Conservation (phyloP, 164 flowering plant species). For the Warburgia ugandensis region DNA sequence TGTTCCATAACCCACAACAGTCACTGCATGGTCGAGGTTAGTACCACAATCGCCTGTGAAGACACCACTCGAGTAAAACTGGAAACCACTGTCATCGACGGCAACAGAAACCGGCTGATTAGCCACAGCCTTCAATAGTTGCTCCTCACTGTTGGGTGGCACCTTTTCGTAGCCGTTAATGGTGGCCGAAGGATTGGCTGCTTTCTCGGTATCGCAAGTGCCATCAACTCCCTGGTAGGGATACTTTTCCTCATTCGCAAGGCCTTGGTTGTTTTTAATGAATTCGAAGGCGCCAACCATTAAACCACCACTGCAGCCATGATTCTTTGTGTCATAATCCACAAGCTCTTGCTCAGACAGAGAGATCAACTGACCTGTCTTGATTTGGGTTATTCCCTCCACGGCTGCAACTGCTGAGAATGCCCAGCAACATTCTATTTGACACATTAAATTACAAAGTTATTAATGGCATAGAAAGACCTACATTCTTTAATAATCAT, state of each 20-base stretch:
- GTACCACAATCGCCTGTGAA: slow-evolving; percentile 7
- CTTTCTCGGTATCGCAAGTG: background rate
- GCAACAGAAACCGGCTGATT: slow-evolving; percentile 8
- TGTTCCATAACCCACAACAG: slow-evolving; percentile 8
- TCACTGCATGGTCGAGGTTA: slow-evolving; percentile 2
- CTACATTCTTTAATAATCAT: background rate
- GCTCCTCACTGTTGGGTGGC: slow-evolving; percentile 2
- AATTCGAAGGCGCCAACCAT: slow-evolving; percentile 4
- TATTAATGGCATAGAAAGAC: background rate
- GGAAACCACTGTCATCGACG: slow-evolving; percentile 5
- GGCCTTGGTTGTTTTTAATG: slow-evolving; percentile 1
- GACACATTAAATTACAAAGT: background rate
- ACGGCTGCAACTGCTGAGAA: slow-evolving; percentile 10
- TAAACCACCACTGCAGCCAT: slow-evolving; percentile 5
- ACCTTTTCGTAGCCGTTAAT: slow-evolving; percentile 5
- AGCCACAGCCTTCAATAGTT: slow-evolving; percentile 4
- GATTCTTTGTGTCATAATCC: slow-evolving; percentile 7
- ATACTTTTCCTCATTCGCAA: slow-evolving; percentile 3
- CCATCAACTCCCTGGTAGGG: slow-evolving; percentile 8
- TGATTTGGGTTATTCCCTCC: slow-evolving; percentile 6
- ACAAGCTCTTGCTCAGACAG: slow-evolving; percentile 11
- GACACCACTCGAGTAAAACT: slow-evolving; percentile 7
- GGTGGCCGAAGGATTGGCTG: background rate
- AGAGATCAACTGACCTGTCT: slow-evolving; percentile 1
- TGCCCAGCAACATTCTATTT: slow-evolving; percentile 12